Base-by-base conservation (phyloP, 2,329 filamentous ascomycete species). In the Phaeoacremonium minimum region DNA sequence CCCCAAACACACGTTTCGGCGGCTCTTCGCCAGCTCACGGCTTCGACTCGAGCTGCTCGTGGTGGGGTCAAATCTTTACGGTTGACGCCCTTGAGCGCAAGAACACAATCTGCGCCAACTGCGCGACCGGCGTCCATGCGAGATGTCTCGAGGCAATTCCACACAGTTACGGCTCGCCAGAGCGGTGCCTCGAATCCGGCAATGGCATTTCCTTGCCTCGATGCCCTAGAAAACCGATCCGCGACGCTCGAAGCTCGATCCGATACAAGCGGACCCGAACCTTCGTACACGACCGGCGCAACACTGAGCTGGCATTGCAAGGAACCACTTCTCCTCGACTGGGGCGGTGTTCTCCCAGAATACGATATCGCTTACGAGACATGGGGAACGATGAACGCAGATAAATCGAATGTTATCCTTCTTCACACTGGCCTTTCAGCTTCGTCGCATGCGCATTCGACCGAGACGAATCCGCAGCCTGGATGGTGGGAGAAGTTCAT, bases 401-500 rank as follows among this genome's bases (percentile, higher is more conserved):
- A 89, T 61, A 85, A 77, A 60, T 87, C 80, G 55, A 98, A 98
- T 59, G 89, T 83, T 4, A 93, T 98, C 43, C 73, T 98, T 7
- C 67, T 98, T 3, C 89, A 97, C 58, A 98, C 93, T 0, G 93
- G 93, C 7, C 73, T 98, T 5, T 96, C 90, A 1, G 93, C 93
- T n/a, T 96, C 90, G 6, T 97, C 90, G 39, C 93, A 98, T 64
- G 93, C 93, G 3, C 90, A 90, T 55, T 96, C 89, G 40, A 97
- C 91, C n/a, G 73, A 77, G 35, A 68, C 72, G 8, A 98, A 98
- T 58, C 77, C 87, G 0, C 85, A 90, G 58, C 85, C 89, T 0
- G 93, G 93, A 4, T 98, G 93, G 93, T 98, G 93, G 93, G 93
- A 98, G 64, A 91, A 85, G 60, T 98, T 98, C 58, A 97, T 98